A percentile compares a stretch with the other conserved stretches of the same genome.
These are phyloP conservation scores for Pseudocercospora fijiensis DNA, from an alignment of 2,329 filamentous ascomycete species.

Conservation along the genomic window DNA sequence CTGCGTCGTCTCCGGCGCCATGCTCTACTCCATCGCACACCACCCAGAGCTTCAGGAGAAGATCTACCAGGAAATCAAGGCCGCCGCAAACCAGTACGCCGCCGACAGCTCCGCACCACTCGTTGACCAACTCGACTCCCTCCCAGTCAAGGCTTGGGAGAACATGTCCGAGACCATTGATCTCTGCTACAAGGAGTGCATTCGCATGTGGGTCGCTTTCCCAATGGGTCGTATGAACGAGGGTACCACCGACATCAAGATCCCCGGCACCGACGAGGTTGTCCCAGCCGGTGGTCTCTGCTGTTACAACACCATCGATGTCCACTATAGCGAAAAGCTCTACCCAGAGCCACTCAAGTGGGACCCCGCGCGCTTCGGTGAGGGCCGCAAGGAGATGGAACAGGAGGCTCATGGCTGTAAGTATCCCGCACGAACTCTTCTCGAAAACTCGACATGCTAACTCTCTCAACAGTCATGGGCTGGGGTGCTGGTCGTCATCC, in stretches of 20 bases:
- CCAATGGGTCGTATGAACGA: slow-evolving; percentile 49
- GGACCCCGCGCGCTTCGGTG: slow-evolving; percentile 13
- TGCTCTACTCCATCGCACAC: slow-evolving; percentile 29
- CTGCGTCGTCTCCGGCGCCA: slow-evolving; percentile 53
- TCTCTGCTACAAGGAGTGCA: slow-evolving; percentile 53
- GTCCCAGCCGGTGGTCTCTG: slow-evolving; percentile 28
- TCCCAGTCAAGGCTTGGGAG: slow-evolving; percentile 57
- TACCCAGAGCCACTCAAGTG: slow-evolving; percentile 27
- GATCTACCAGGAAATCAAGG: slow-evolving; percentile 50
- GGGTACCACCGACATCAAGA: slow-evolving; percentile 47
- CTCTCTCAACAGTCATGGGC: slow-evolving; percentile 12
- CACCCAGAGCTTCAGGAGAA: slow-evolving; percentile 48
- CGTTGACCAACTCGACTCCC: slow-evolving; percentile 41
- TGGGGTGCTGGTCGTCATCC: slow-evolving; percentile 42
- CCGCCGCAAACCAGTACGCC: slow-evolving; percentile 45
- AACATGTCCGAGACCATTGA: slow-evolving; percentile 54
- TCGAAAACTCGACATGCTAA: slow-evolving; percentile 17
- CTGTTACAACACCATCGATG: slow-evolving; percentile 29
- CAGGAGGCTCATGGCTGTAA: slow-evolving; percentile 25
- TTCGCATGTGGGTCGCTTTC: slow-evolving; percentile 53
- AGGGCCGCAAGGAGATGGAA: slow-evolving; percentile 24
- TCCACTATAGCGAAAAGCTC: slow-evolving; percentile 28
- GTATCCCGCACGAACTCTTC: slow-evolving; percentile 23
- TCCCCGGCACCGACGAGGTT: slow-evolving; percentile 33
- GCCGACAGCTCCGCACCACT: slow-evolving; percentile 36